Base-by-base conservation (phyloP, 371 early-diverging fungal genomes). In the Syncephalis plumigaleata region DNA sequence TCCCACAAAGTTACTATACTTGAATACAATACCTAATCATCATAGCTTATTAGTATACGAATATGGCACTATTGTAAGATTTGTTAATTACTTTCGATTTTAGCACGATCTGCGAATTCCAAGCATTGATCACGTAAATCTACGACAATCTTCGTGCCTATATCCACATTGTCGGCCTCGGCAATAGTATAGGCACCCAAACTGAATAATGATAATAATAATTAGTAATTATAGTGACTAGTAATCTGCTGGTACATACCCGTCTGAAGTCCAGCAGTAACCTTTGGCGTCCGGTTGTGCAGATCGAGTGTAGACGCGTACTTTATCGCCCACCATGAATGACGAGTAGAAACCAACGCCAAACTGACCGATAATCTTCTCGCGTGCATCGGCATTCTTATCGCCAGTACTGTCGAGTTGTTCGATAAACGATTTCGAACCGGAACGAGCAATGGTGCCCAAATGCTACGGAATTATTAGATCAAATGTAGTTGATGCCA, bases 311-410 rank as follows among this genome's bases (percentile, higher is more conserved):
- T 78, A 82, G 3, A 89, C 90, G 42, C 76, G 75, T 54, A 89
- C 78, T 55, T 75, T 74, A 15, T 84, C 72, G 44, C 86, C 87
- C 8, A 88, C 84, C 83, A 88, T 84, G 53, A 89, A 87, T 17
- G 87, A 82, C 38, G 82, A 86, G 55, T 87, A 84, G 58, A 87
- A 84, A 42, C 84, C 83, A 46, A 85, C 84, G 73, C 99, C 99
- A 67, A 99, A 99, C 68, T 98, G 98, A 44, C 99, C 99, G 65
- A 98, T 97, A 56, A 96, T 79, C 48, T 72, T 71, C 47, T 73
- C 74, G 45, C 66, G 78, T 39, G 77, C 73, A 31, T 67, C 61
- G 26, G 66, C 64, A 44, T 65, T 55, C 9, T 68, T 68, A 24
- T 52, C 62, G 5, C 57, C 59, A 31, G 78, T 68, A 20, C 72